A percentile compares a stretch with the other conserved stretches of the same genome.
These are phyloP conservation scores for Melaleuca alternifolia DNA, from an alignment of 345 rosid genomes.

Conservation along the genomic window DNA sequence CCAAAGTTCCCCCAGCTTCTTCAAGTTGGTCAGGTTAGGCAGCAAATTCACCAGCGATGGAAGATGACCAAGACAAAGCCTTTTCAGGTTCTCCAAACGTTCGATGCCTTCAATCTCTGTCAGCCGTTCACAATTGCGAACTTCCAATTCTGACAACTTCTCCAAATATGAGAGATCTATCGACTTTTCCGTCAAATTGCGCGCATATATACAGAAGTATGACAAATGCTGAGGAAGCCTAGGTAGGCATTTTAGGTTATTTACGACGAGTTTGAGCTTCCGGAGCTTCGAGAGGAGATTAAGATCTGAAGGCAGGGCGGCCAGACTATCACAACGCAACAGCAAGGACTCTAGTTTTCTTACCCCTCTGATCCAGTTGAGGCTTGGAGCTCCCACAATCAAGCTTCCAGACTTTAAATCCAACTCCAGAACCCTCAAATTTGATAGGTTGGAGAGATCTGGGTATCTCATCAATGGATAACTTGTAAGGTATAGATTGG, in stretches of 20 bases:
- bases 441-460: not conserved
- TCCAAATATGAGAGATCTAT: not conserved
- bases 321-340: rapidly evolving
- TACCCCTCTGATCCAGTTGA: not conserved
- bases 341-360: not conserved
- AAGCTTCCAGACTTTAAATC: too few relatives aligned
- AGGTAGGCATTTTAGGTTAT: not conserved
- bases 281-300: not conserved
- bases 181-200: rapidly evolving
- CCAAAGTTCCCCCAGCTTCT: rapidly evolving
- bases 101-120: not conserved
- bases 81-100: not conserved
- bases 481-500: rapidly evolving
- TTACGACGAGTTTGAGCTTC: rapidly evolving
- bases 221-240: not conserved
- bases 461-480: not conserved
- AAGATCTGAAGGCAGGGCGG: not conserved
- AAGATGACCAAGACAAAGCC: rapidly evolving
- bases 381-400: not conserved
- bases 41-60: not conserved
- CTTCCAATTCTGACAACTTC: not conserved
- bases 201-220: rapidly evolving
- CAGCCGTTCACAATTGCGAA: rapidly evolving
- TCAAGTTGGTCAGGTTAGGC: not conserved
- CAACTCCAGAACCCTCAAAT: not conserved